A percentile compares a stretch with the other conserved stretches of the same genome.
These are phyloP conservation scores for Geranium incanum DNA, from an alignment of 441 rosid genomes.

Conservation along the genomic window DNA sequence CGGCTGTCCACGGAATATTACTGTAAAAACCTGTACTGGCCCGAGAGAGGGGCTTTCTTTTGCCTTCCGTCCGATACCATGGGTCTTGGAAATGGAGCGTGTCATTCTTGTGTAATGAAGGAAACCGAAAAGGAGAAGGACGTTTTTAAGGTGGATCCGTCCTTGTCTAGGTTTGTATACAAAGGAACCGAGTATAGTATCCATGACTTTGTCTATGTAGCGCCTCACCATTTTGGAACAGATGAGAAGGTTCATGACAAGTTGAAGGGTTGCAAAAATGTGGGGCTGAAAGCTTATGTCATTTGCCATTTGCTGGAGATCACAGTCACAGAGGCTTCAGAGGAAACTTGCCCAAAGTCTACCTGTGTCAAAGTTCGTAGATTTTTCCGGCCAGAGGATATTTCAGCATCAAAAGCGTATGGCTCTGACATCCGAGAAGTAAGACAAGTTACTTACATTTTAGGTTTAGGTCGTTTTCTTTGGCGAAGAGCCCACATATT, in stretches of 20 bases:
- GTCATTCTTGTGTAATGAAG: slow-evolving; percentile 18
- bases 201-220: slow-evolving; percentile 13
- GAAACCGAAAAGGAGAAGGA: slow-evolving; percentile 12
- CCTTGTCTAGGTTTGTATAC: slow-evolving; percentile 6
- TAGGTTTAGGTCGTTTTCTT: background rate
- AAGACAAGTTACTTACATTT: background rate
- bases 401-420: slow-evolving; percentile 29
- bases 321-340: slow-evolving; percentile 15
- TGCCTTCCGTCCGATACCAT: slow-evolving; percentile 11
- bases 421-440: slow-evolving; percentile 30
- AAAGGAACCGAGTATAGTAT: slow-evolving; percentile 14
- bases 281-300: slow-evolving; percentile 29
- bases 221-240: slow-evolving; percentile 8
- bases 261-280: slow-evolving; percentile 29
- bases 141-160: background rate
- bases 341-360: slow-evolving; percentile 17
- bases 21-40: slow-evolving; percentile 20
- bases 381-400: slow-evolving; percentile 33
- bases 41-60: slow-evolving; percentile 19
- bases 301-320: slow-evolving; percentile 32
- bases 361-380: slow-evolving; percentile 27
- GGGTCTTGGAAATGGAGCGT: slow-evolving; percentile 21
- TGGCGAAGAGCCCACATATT: background rate
- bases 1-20: slow-evolving; percentile 14
- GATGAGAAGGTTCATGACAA: slow-evolving; percentile 14